These are phyloP conservation scores for Aspergillus phoenicis DNA, from an alignment of 2,329 filamentous ascomycete species.

Conservation along the genomic window DNA sequence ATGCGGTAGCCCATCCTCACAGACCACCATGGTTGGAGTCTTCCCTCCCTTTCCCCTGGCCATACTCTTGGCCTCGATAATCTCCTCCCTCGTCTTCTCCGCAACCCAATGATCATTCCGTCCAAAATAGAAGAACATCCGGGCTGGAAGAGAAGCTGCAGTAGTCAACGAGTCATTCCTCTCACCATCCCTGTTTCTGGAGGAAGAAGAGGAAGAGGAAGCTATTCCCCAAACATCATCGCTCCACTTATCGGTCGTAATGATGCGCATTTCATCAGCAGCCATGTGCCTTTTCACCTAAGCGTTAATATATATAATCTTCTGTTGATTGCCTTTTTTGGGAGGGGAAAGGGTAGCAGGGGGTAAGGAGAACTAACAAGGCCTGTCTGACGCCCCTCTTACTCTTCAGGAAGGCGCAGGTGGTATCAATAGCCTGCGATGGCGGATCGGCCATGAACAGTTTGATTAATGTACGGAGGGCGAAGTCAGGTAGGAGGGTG, in stretches of 20 bases:
- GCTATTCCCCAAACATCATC: slow-evolving; percentile 61
- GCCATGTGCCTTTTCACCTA: slow-evolving; percentile 53
- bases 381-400: slow-evolving; percentile 55
- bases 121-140: slow-evolving; percentile 62
- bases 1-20: slow-evolving; percentile 59
- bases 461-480: slow-evolving; percentile 48
- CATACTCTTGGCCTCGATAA: slow-evolving; percentile 51
- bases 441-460: slow-evolving; percentile 45
- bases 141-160: slow-evolving; percentile 32
- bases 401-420: slow-evolving; percentile 54
- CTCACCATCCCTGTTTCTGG: not conserved
- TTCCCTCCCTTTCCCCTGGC: slow-evolving; percentile 5
- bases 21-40: slow-evolving; percentile 58
- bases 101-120: slow-evolving; percentile 65
- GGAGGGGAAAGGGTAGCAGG: not conserved
- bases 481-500: slow-evolving; percentile 41
- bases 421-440: slow-evolving; percentile 49
- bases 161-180: slow-evolving; percentile 13
- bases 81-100: slow-evolving; percentile 57
- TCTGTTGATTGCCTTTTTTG: not conserved
- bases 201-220: slow-evolving; percentile 29
- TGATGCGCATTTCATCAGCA: slow-evolving; percentile 59
- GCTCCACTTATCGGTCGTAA: slow-evolving; percentile 60
- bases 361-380: slow-evolving; percentile 42
- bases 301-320: not conserved